Base-by-base conservation (phyloP, 371 early-diverging fungal species). In the Mortierella sp. region DNA sequence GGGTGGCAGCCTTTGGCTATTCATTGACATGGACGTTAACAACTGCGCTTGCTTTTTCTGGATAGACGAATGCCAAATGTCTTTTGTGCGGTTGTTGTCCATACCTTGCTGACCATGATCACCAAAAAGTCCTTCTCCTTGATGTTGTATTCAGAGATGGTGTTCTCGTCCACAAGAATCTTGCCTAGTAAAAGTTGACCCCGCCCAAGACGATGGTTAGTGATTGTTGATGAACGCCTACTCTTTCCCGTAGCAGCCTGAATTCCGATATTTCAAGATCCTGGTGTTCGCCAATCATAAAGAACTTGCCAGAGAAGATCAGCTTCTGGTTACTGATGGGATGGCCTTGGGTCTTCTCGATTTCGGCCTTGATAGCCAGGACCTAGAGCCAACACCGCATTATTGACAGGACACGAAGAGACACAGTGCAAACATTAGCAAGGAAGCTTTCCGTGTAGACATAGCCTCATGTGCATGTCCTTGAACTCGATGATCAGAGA, bases 91-190 rank as follows among this genome's bases (percentile, higher is more conserved):
- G 10, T 4, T 21, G 50, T 41, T 44, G n/a, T 28, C 8, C 54
- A 12, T 82, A 93, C 92, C 93, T 97, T 97, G 60, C 91, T 86
- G 16, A 93, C 90, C 98, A 98, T 96, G 5, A 96, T 83, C 44
- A 98, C 97, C 70, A 98, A 77, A 78, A 97, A 96, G 70, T 95
- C 96, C 74, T 89, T 92, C 71, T 97, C 98, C 21, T 71, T 83
- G 63, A 97, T 91, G n/a, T 90, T 86, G 70, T 86, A 88, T 24
- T 90, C 88, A 22, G 82, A 88, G 3, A 98, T 80, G n/a, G 89
- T 87, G 62, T 90, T 85, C 51, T 85, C 90, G 80, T 98, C 92
- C 9, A 61, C 81, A 31, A 98, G 88, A 62, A 97, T 92, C 82
- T 97, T 96, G 73, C 98, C 95, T 95, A 71, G 44, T 19, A 28